phyloP scores from a whole-genome alignment of 2,329 filamentous ascomycete genomes.

The Emergomyces orientalis region DNA sequence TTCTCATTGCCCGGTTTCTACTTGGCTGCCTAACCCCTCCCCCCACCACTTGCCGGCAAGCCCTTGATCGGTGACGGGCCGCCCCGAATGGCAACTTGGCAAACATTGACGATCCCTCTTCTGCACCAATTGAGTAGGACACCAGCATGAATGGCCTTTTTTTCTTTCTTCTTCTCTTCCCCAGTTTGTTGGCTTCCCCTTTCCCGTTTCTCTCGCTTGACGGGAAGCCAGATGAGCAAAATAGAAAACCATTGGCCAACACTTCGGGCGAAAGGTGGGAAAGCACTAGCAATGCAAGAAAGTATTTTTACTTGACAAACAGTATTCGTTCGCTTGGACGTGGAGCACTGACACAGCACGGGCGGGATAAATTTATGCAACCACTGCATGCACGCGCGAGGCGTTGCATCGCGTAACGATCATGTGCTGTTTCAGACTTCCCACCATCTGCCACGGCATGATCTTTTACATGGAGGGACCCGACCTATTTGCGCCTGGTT shows the following conservation, averaged over 20 bases:
- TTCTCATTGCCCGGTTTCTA: neutral
- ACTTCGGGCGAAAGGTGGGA: neutral
- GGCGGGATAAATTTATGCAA: neutral
- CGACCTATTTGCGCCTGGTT: neutral
- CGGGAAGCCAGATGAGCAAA: neutral
- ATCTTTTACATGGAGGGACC: neutral
- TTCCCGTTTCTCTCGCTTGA: neutral
- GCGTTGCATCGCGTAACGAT: slow-evolving; percentile 13
- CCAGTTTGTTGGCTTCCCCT: neutral
- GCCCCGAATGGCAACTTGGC: slow-evolving; percentile 4
- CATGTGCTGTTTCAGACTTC: slow-evolving; percentile 11
- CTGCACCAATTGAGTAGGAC: neutral
- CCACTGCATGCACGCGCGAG: slow-evolving; percentile 11
- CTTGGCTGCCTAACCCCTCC: neutral
- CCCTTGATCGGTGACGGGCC: slow-evolving; percentile 7
- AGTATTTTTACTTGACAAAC: too few relatives aligned
- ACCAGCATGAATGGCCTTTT: neutral
- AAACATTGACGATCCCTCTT: slow-evolving; percentile 1
- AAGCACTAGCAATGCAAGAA: neutral
- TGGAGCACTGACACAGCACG: neutral
- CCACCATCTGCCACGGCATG: neutral
- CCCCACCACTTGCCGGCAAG: neutral
- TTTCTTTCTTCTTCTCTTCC: neutral
- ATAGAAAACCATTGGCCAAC: neutral
- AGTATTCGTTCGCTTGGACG: too few relatives aligned